Evolutionary conservation across 306 rosid species (phyloP).

Genomic region (Cicer yamashitae): DNA sequence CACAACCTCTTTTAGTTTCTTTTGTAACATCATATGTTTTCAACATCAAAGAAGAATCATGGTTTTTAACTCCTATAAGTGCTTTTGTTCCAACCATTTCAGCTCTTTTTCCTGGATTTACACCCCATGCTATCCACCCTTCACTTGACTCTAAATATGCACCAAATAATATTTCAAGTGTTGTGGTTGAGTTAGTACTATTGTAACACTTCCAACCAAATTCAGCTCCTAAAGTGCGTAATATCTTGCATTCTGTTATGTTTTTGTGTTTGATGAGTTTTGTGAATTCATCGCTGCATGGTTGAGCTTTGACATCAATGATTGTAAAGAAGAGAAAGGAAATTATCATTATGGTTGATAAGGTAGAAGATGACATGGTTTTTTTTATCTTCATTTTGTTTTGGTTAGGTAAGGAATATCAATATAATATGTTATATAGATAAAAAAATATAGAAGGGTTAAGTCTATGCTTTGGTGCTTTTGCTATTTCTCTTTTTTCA

Average conservation of each 20-base stretch:
- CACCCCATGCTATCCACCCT: conserved; percentile 87
- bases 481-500: conserved; percentile 4
- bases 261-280: not conserved
- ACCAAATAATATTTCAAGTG: conserved; percentile 54
- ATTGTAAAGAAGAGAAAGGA: conserved; percentile 39
- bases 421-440: not conserved
- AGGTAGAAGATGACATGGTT: conserved; percentile 41
- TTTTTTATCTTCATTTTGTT: not conserved
- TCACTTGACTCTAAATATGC: not conserved
- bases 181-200: not conserved
- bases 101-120: conserved; percentile 60
- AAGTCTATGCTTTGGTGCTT: not conserved
- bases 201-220: conserved; percentile 58
- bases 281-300: not conserved
- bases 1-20: conserved; percentile 62
- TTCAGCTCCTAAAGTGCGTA: conserved; percentile 65
- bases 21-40: conserved; percentile 49
- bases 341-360: conserved; percentile 19
- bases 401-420: not conserved
- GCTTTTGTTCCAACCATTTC: conserved; percentile 86
- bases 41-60: not conserved
- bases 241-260: conserved; percentile 53
- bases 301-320: not conserved
- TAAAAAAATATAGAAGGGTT: not conserved
- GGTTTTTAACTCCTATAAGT: conserved; percentile 52